Conservation (phyloP, 805 yeast species). For the Teunomyces funiuensis region DNA sequence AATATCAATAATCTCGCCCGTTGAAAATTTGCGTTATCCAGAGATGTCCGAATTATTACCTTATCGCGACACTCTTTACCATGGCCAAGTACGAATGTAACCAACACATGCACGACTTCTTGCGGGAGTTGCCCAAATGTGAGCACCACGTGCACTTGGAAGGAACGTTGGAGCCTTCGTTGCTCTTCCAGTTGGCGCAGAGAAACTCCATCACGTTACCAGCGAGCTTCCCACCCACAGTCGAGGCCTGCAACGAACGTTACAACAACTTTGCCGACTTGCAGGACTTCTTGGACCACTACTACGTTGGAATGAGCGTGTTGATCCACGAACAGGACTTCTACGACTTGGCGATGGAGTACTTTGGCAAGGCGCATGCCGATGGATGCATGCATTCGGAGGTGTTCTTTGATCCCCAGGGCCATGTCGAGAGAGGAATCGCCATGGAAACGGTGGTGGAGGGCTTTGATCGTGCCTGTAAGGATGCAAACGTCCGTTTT, state of each 20-base stretch:
- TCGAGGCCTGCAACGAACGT: constrained; percentile 48
- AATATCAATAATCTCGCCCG: not conserved
- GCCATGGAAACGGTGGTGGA: constrained; percentile 56
- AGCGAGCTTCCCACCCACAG: constrained; percentile 56
- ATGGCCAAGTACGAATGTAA: constrained; percentile 6
- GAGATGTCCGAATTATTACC: too few species aligned
- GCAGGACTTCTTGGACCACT: constrained; percentile 76
- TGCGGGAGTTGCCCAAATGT: constrained; percentile 71
- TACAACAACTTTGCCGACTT: constrained; percentile 64
- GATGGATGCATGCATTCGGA: constrained; percentile 73
- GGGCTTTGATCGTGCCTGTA: constrained; percentile 69
- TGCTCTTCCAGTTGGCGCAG: constrained; percentile 65
- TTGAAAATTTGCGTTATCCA: not conserved
- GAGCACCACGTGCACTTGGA: constrained; percentile 86
- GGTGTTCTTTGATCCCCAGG: constrained; percentile 83
- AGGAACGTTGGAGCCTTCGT: constrained; percentile 75
- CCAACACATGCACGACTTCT: constrained; percentile 8
- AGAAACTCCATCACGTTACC: constrained; percentile 66
- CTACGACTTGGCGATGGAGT: constrained; percentile 73
- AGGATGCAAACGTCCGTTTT: constrained; percentile 55
- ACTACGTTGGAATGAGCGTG: constrained; percentile 81
- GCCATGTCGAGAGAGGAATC: constrained; percentile 70
- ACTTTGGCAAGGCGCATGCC: constrained; percentile 55
- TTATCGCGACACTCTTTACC: not conserved
- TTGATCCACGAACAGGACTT: constrained; percentile 69